Conservation (phyloP, 1,284 basidiomycete species). For the Marasmius fiardii region DNA sequence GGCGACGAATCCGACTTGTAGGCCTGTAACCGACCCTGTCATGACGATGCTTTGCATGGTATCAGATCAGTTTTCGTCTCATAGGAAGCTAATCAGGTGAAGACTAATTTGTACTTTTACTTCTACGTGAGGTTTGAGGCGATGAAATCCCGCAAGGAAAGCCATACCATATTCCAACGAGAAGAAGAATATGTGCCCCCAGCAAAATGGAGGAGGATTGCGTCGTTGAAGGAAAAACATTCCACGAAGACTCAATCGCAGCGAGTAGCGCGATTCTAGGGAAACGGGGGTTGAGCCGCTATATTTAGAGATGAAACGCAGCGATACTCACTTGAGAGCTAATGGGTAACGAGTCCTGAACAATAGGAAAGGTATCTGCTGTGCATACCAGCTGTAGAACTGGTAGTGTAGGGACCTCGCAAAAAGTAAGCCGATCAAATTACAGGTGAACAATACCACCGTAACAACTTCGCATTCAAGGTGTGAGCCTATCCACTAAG, state of each 20-base stretch:
- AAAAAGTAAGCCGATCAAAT: conserved; percentile 88
- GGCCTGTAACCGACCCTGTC: no score
- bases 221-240: conserved; percentile 78
- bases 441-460: conserved; percentile 85
- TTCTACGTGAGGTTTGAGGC: background rate
- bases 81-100: no score
- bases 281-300: conserved; percentile 1
- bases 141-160: conserved; percentile 22
- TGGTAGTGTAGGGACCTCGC: conserved; percentile 98
- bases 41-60: no score
- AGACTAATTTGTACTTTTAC: no score
- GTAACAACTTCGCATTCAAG: conserved; percentile 59
- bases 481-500: conserved; percentile 11
- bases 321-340: conserved; percentile 52
- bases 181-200: conserved; percentile 51
- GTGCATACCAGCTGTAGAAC: conserved; percentile 98
- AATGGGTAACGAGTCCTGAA: conserved; percentile 72
- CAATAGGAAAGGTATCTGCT: conserved; percentile 85
- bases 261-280: conserved; percentile 59
- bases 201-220: conserved; percentile 68
- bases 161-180: conserved; percentile 66
- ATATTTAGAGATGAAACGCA: conserved; percentile 7
- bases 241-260: conserved; percentile 85
- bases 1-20: no score
- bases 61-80: no score